Evolutionary conservation across 768 basidiomycete species (phyloP).

Genomic region (Boletus subparvulus): DNA sequence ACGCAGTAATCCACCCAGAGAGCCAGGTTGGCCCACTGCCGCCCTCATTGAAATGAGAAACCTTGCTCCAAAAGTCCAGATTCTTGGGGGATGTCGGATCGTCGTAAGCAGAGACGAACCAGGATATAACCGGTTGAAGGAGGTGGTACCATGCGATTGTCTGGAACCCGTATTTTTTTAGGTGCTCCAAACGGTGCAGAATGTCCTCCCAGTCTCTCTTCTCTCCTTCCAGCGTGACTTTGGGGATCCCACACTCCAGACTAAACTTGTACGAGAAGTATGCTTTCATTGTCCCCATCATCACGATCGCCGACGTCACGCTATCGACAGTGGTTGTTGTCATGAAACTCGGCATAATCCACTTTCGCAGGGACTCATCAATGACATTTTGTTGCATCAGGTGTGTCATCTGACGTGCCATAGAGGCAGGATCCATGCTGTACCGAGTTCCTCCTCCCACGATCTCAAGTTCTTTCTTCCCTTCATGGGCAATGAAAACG

Average conservation of each 20-base stretch:
- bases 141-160: slow-evolving; percentile 24
- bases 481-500: slow-evolving; percentile 20
- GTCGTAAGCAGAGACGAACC: slow-evolving; percentile 31
- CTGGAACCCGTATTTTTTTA: slow-evolving; percentile 34
- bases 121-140: slow-evolving; percentile 29
- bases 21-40: neutral
- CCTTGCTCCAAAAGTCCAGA: slow-evolving; percentile 19
- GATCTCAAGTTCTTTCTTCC: slow-evolving; percentile 23
- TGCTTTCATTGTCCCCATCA: slow-evolving; percentile 40
- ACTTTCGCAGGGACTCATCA: slow-evolving; percentile 20
- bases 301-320: slow-evolving; percentile 32
- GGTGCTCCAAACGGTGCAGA: slow-evolving; percentile 35
- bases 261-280: slow-evolving; percentile 29
- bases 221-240: slow-evolving; percentile 11
- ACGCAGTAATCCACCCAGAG: neutral
- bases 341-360: slow-evolving; percentile 24
- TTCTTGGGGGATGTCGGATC: slow-evolving; percentile 13
- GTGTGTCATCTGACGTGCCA: slow-evolving; percentile 10
- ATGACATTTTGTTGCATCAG: slow-evolving; percentile 7
- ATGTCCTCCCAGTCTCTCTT: slow-evolving; percentile 33
- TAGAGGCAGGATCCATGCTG: slow-evolving; percentile 28
- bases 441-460: neutral
- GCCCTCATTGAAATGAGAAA: neutral
- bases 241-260: neutral
- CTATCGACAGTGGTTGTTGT: slow-evolving; percentile 39